Evolutionary conservation across 2,329 filamentous ascomycete genomes (phyloP), one percentile per base, ranked within the genome.

Genomic region (Talaromyces albobiverticillius): DNA sequence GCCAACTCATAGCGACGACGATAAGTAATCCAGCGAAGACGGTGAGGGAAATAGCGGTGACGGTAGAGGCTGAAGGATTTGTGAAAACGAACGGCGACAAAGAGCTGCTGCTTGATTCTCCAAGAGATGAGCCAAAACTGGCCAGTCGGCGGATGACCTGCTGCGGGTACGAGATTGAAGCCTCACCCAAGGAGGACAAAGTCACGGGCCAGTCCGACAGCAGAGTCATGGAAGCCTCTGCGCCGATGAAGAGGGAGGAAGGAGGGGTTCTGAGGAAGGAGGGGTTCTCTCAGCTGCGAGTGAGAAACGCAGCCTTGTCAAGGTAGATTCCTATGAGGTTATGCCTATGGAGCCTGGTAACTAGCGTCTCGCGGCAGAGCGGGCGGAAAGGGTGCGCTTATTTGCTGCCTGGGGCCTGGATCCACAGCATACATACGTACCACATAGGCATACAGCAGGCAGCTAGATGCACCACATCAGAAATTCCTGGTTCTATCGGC

Each of bases 161-260:
- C 47, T 68, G 64, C 32, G 73, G 55, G 57, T 74, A 73, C 34
- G 67, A 64, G 57, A 70, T 64, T 58, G 69, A 71, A 63, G 69
- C 71, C 66, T 73, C 68, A 63, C 69, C 68, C 53, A 72, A 62
- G 52, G 67, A 68, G 63, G 69, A 68, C 64, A 69, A 62, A 62
- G 66, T 63, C 62, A 69, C 59, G 52, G 65, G 63, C 40, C 47
- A 69, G 51, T 69, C 66, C 62, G 69, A 64, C 59, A 71, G 60
- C 63, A 56, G 38, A 49, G 62, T 74, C 71, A 74, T 71, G 62
- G 68, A 68, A 52, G 64, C 51, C 51, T 48, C 43, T 51, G 43
- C 43, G 31, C 48, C 47, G 34, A 38, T 7, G 36, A 23, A 41
- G 20, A 23, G 40, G 31, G n/a, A 18, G 43, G n/a, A 29, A 48